Evolutionary conservation across 768 basidiomycete genomes (phyloP).

Genomic region (Floccularia luteovirens): DNA sequence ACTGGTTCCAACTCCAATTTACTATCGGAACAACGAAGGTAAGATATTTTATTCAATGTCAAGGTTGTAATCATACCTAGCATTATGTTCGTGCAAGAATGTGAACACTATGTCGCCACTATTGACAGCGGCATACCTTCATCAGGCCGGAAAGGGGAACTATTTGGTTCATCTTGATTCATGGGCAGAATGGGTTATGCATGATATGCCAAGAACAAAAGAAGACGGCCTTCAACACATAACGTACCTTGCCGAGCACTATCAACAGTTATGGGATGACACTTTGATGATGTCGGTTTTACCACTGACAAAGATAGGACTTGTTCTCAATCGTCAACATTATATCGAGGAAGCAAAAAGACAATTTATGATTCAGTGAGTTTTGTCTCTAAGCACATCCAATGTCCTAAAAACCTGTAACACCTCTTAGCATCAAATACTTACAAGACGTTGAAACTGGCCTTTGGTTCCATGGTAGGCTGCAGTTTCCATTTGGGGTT

Average conservation of each 20-base stretch:
- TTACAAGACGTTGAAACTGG: constrained; percentile 35
- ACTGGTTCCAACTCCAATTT: constrained; percentile 44
- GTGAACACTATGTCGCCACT: constrained; percentile 53
- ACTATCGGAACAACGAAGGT: constrained; percentile 42
- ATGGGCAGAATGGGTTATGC: constrained; percentile 48
- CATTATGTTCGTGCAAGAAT: constrained; percentile 28
- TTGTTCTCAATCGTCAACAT: constrained; percentile 38
- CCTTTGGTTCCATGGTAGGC: constrained; percentile 39
- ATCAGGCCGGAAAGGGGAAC: constrained; percentile 23
- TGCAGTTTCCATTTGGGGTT: not conserved
- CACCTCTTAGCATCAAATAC: constrained; percentile 28
- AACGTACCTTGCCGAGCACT: constrained; percentile 31
- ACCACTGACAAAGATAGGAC: constrained; percentile 48
- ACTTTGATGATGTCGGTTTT: constrained; percentile 52
- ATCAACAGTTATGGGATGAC: constrained; percentile 49
- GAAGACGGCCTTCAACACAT: constrained; percentile 42
- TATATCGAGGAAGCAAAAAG: constrained; percentile 51
- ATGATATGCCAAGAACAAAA: constrained; percentile 36
- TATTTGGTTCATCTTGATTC: constrained; percentile 31
- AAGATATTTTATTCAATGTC: not conserved
- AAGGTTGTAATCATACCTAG: not conserved
- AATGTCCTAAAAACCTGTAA: not conserved
- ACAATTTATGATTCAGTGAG: constrained; percentile 41
- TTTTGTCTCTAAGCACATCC: not conserved
- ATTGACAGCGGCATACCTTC: constrained; percentile 34